Conservation (phyloP, 78 protist genomes). For the Salpingoeca rosetta region DNA sequence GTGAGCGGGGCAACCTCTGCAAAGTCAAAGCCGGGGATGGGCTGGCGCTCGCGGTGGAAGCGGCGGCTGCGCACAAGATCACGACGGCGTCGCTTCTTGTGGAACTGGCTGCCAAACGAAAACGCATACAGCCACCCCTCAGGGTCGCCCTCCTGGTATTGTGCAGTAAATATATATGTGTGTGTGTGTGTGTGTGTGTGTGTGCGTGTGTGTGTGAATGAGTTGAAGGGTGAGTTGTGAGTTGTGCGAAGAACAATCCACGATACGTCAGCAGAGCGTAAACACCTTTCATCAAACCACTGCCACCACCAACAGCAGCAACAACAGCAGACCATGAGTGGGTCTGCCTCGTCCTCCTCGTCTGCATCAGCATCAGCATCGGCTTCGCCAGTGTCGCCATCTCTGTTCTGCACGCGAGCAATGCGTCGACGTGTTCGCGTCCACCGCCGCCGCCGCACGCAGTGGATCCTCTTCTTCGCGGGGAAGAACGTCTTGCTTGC, state of each 20-base stretch:
- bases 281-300: too few species aligned
- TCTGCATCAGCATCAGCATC: not conserved
- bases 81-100: not conserved
- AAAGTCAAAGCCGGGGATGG: not conserved
- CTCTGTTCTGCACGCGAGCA: too few species aligned
- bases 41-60: not conserved
- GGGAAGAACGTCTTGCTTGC: not conserved
- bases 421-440: not conserved
- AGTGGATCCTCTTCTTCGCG: not conserved
- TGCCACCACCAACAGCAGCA: too few species aligned
- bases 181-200: too few species aligned
- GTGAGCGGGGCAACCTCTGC: too few species aligned
- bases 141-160: not conserved
- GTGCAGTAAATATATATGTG: too few species aligned
- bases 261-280: too few species aligned
- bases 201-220: too few species aligned
- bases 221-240: too few species aligned
- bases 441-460: not conserved
- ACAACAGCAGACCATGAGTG: not conserved
- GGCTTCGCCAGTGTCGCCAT: not conserved
- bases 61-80: not conserved
- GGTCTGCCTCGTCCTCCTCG: not conserved
- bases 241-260: too few species aligned
- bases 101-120: not conserved
- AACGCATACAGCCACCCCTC: not conserved